Conservation (phyloP, 441 rosid species). For the Pelargonium citronellum region DNA sequence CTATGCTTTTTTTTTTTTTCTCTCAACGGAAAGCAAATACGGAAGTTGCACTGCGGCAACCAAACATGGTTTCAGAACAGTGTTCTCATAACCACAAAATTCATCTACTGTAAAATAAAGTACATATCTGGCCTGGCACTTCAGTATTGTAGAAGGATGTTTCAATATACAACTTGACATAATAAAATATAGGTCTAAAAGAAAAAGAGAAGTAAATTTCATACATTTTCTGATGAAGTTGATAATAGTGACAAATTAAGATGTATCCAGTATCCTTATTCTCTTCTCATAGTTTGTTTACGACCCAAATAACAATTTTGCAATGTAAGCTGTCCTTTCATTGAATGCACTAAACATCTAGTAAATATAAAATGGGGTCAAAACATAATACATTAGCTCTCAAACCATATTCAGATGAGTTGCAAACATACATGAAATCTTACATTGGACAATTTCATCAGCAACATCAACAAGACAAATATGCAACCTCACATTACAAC, state of each 20-base stretch:
- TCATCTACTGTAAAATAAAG: background rate
- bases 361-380: background rate
- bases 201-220: background rate
- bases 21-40: background rate
- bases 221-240: background rate
- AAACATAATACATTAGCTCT: background rate
- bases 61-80: background rate
- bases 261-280: background rate
- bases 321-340: background rate
- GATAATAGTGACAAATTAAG: background rate
- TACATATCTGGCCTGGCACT: background rate
- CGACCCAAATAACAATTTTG: background rate
- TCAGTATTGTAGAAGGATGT: background rate
- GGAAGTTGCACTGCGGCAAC: background rate
- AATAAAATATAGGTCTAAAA: background rate
- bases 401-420: background rate
- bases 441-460: background rate
- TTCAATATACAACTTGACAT: background rate
- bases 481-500: background rate
- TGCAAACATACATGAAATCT: background rate
- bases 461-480: background rate
- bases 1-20: conserved; percentile 1
- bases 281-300: background rate
- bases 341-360: background rate
- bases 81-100: background rate